Evolutionary conservation across 768 basidiomycete species (phyloP).

Genomic region (Collybiopsis luxurians): DNA sequence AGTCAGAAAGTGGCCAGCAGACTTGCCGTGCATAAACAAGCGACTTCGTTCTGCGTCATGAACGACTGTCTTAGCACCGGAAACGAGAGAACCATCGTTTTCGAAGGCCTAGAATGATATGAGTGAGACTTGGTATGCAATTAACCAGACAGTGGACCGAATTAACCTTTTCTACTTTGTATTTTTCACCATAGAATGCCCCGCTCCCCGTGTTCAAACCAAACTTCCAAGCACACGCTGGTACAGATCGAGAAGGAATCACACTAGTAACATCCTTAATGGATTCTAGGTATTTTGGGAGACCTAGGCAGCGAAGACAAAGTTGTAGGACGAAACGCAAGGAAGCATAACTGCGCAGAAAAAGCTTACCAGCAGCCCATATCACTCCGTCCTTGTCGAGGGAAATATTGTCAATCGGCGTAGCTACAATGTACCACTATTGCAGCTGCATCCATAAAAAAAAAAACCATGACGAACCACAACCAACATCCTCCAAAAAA

Average conservation of each 20-base stretch:
- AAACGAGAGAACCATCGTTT: constrained; percentile 58
- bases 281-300: constrained; percentile 37
- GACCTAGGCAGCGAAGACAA: constrained; percentile 8
- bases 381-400: constrained; percentile 58
- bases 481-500: constrained; percentile 46
- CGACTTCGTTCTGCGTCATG: constrained; percentile 48
- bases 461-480: constrained; percentile 34
- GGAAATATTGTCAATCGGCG: constrained; percentile 57
- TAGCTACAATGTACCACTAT: constrained; percentile 31
- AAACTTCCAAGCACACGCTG: constrained; percentile 52
- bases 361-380: constrained; percentile 55
- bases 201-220: constrained; percentile 49
- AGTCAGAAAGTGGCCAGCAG: neutral
- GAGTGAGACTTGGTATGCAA: too few relatives aligned
- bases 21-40: constrained; percentile 58
- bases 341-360: too few relatives aligned
- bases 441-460: constrained; percentile 1
- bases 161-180: constrained; percentile 53
- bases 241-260: constrained; percentile 29
- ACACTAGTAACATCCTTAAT: constrained; percentile 38
- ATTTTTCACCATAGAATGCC: constrained; percentile 60
- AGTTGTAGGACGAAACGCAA: too few relatives aligned
- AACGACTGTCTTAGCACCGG: constrained; percentile 54
- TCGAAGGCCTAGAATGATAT: constrained; percentile 70
- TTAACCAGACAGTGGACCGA: neutral